These are phyloP conservation scores for Trichoderma sp. DNA, from an alignment of 2,329 filamentous ascomycete genomes.

Conservation along the genomic window DNA sequence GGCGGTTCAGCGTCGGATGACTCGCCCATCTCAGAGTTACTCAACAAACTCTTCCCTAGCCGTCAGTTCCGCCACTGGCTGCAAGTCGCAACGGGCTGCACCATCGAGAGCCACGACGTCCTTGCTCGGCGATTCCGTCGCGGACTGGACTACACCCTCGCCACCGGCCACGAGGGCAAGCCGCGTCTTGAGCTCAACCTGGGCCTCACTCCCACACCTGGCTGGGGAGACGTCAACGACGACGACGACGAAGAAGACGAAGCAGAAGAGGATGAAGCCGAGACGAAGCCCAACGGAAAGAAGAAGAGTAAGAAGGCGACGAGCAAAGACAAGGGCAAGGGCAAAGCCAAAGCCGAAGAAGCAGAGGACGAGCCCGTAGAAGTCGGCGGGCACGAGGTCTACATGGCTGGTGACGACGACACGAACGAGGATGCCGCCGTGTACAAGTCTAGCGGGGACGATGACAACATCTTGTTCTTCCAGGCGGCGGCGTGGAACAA, in stretches of 20 bases:
- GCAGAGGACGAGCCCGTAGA: conserved; percentile 50
- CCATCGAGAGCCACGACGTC: conserved; percentile 72
- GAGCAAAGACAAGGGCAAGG: conserved; percentile 38
- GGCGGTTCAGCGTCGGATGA: conserved; percentile 45
- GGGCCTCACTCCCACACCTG: conserved; percentile 78
- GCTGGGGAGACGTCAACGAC: conserved; percentile 75
- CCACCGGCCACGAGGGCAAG: conserved; percentile 77
- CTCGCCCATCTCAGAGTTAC: conserved; percentile 72
- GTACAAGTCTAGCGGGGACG: conserved; percentile 78
- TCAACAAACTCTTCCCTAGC: conserved; percentile 82
- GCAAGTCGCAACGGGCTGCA: conserved; percentile 75
- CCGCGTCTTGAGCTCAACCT: conserved; percentile 85
- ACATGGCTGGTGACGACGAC: conserved; percentile 87
- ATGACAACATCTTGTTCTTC: conserved; percentile 69
- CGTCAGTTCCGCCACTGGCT: conserved; percentile 89
- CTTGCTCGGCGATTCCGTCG: conserved; percentile 85
- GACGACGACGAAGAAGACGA: conserved; percentile 45
- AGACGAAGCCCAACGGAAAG: conserved; percentile 36
- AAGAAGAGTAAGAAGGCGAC: conserved; percentile 1
- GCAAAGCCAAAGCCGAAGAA: conserved; percentile 36
- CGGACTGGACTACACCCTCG: conserved; percentile 89
- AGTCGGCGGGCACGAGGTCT: conserved; percentile 80
- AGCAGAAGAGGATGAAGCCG: conserved; percentile 34
- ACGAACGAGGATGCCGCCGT: conserved; percentile 76
- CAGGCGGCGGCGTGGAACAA: conserved; percentile 79